Conservation (phyloP, 1,139 yeast species). For the Blastobotrys serpentis region DNA sequence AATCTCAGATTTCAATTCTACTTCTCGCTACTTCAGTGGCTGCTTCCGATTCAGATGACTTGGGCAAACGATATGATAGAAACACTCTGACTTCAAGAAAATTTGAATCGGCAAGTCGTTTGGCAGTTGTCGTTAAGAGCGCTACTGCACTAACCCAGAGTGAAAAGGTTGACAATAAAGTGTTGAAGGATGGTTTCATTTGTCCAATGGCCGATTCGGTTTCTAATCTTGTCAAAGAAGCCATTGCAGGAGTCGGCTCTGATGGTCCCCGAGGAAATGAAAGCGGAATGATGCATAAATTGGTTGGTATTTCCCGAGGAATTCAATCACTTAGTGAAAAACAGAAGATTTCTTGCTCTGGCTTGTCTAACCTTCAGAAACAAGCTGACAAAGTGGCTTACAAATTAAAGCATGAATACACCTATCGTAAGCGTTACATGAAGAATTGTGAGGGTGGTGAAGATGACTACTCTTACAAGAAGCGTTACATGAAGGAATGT, state of each 20-base stretch:
- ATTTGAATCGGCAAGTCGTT: background rate
- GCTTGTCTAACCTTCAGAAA: background rate
- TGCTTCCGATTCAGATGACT: too few species aligned
- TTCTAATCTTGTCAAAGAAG: background rate
- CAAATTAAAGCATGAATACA: too few species aligned
- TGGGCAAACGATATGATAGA: too few species aligned
- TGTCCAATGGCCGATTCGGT: constrained; percentile 5
- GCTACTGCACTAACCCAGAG: background rate
- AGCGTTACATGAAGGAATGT: too few species aligned
- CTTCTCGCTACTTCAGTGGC: too few species aligned
- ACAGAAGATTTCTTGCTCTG: background rate
- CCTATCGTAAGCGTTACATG: too few species aligned
- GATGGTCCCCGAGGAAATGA: background rate
- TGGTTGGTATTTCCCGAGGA: background rate
- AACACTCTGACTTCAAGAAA: background rate
- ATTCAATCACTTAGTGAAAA: background rate
- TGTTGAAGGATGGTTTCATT: background rate
- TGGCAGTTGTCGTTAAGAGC: background rate
- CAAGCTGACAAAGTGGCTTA: background rate
- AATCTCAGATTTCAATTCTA: too few species aligned
- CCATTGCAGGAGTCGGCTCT: background rate
- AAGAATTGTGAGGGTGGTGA: too few species aligned
- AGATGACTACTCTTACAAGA: constrained; percentile 4
- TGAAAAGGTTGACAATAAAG: background rate
- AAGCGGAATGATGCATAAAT: constrained; percentile 1